A percentile compares a stretch with the other conserved stretches of the same genome.
Conservation (phyloP, 306 rosid genomes). For the Purshia tridentata region DNA sequence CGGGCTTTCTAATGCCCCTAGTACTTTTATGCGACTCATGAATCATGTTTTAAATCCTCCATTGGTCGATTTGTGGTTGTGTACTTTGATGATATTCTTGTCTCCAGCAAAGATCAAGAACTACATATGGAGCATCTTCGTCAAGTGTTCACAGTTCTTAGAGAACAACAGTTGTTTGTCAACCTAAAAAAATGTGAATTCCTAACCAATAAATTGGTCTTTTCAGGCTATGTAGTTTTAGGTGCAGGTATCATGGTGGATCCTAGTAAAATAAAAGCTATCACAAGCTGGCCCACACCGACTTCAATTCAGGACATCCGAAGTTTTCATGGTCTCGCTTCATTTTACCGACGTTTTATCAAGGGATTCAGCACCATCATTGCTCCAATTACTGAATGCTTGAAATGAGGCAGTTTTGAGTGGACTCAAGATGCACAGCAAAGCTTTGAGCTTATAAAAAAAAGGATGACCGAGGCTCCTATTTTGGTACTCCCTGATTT, state of each 20-base stretch:
- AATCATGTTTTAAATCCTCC: background rate
- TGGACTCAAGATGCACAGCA: background rate
- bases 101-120: background rate
- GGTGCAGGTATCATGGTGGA: background rate
- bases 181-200: conserved; percentile 14
- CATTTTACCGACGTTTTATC: background rate
- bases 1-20: background rate
- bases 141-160: background rate
- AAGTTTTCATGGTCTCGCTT: background rate
- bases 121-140: background rate
- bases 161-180: background rate
- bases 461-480: background rate
- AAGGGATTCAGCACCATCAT: background rate
- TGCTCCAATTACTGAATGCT: background rate
- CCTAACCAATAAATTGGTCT: background rate
- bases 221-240: background rate
- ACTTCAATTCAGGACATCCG: too few relatives aligned
- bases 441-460: background rate
- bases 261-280: too few relatives aligned
- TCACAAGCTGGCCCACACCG: too few relatives aligned
- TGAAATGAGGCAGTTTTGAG: background rate
- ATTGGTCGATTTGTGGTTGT: background rate
- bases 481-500: background rate
- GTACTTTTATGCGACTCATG: background rate
- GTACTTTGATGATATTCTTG: background rate